A percentile compares a stretch with the other conserved stretches of the same genome.
These are phyloP conservation scores for Stipa capillata DNA, from an alignment of 176 grass and related monocot species.

Conservation along the genomic window DNA sequence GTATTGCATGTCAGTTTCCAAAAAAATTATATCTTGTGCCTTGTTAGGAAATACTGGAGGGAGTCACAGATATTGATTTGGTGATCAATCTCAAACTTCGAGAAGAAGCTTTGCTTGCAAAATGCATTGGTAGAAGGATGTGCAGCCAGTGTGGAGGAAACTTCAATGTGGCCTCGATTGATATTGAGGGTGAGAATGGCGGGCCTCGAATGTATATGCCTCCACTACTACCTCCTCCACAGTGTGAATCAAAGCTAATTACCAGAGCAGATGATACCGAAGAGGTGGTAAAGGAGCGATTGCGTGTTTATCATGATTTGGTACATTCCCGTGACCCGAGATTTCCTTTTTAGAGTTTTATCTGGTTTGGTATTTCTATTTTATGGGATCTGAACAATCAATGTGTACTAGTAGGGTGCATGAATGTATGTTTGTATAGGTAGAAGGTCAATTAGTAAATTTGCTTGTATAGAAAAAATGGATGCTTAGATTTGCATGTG, in stretches of 20 bases:
- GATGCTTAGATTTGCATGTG: neutral
- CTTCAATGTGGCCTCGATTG: constrained; percentile 79
- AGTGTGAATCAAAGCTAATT: constrained; percentile 67
- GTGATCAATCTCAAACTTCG: constrained; percentile 79
- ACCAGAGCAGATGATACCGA: constrained; percentile 71
- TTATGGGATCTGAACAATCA: neutral
- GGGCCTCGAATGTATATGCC: constrained; percentile 76
- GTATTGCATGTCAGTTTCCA: neutral
- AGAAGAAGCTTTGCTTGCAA: constrained; percentile 74
- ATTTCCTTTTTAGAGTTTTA: neutral
- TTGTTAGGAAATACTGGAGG: constrained; percentile 88
- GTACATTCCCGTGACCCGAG: constrained; percentile 28
- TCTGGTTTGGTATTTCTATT: neutral
- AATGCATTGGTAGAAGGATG: constrained; percentile 92
- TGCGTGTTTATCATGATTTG: constrained; percentile 75
- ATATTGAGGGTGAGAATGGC: constrained; percentile 81
- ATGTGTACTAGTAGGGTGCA: neutral
- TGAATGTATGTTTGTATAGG: neutral
- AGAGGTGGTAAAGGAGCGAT: constrained; percentile 78
- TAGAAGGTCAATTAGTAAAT: neutral
- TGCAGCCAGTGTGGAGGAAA: constrained; percentile 88
- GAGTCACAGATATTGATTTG: constrained; percentile 85
- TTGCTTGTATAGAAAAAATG: neutral
- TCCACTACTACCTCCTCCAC: constrained; percentile 64
- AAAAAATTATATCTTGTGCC: neutral